These are phyloP conservation scores for Pezicula neosporulosa DNA, from an alignment of 2,329 filamentous ascomycete species.

Conservation along the genomic window DNA sequence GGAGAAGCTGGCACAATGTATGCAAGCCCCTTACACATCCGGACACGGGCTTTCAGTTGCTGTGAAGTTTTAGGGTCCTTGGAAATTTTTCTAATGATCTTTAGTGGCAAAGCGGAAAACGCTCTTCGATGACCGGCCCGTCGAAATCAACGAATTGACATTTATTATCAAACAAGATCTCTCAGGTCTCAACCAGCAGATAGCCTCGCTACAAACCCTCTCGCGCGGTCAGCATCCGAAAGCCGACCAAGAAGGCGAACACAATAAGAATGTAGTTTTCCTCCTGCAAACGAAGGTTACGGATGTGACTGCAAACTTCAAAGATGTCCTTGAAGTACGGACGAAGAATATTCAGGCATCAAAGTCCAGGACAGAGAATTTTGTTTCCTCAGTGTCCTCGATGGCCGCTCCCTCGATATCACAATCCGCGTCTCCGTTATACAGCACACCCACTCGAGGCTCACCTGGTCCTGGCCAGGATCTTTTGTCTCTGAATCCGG, in stretches of 20 bases:
- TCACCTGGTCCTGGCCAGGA: conserved; percentile 65
- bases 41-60: not conserved
- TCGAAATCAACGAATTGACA: conserved; percentile 95
- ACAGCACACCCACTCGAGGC: conserved; percentile 70
- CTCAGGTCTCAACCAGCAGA: conserved; percentile 80
- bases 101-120: conserved; percentile 92
- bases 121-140: conserved; percentile 92
- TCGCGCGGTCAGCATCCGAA: conserved; percentile 73
- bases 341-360: conserved; percentile 98
- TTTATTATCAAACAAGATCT: conserved; percentile 98
- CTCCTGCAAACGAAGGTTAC: conserved; percentile 88
- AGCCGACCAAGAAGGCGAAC: conserved; percentile 81
- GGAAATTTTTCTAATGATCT: conserved; percentile 12
- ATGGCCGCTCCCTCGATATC: conserved; percentile 65
- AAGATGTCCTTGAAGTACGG: conserved; percentile 91
- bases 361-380: conserved; percentile 89
- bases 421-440: conserved; percentile 80
- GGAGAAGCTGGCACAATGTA: conserved; percentile 83
- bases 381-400: conserved; percentile 84
- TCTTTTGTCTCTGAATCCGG: conserved; percentile 78
- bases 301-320: conserved; percentile 92
- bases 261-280: conserved; percentile 96
- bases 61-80: conserved; percentile 1
- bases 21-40: conserved; percentile 25
- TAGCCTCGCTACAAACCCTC: conserved; percentile 75